These are phyloP conservation scores for Thamnidium elegans DNA, from an alignment of 192 early-diverging fungal species.

Conservation along the genomic window DNA sequence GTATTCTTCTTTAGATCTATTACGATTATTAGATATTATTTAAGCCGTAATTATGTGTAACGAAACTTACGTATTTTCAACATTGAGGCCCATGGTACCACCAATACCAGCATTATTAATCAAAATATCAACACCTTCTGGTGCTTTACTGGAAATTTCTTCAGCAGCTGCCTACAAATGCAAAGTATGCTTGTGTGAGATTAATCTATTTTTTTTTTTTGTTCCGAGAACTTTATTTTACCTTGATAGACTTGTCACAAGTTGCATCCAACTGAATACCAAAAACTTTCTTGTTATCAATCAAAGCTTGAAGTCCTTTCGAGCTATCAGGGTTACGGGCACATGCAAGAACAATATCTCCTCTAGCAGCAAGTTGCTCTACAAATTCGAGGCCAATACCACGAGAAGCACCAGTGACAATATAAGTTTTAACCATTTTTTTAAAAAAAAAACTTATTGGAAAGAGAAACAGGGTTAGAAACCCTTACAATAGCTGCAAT, in stretches of 20 bases:
- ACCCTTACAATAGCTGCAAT: too few relatives aligned
- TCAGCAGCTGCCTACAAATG: constrained; percentile 24
- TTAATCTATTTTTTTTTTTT: neutral
- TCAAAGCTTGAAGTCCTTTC: constrained; percentile 6
- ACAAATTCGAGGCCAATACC: constrained; percentile 41
- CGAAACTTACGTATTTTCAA: constrained; percentile 14
- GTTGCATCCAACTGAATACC: constrained; percentile 23
- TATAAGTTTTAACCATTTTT: constrained; percentile 7
- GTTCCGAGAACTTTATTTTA: neutral
- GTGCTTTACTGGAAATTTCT: constrained; percentile 19
- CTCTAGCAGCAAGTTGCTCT: constrained; percentile 15
- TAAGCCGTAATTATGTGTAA: neutral
- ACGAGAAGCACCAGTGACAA: constrained; percentile 33
- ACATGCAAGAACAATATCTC: constrained; percentile 27
- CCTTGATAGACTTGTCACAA: constrained; percentile 16
- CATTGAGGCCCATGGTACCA: neutral
- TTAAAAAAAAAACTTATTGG: neutral
- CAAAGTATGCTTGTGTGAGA: neutral
- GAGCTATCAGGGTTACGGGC: constrained; percentile 22
- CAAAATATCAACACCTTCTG: constrained; percentile 31
- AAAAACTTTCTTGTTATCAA: constrained; percentile 27
- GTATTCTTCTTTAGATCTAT: constrained; percentile 15
- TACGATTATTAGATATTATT: neutral
- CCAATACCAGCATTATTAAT: constrained; percentile 36
- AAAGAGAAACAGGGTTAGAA: too few relatives aligned